These are phyloP conservation scores for Hansenula sp. DNA, from an alignment of 1,139 yeast genomes.

Conservation along the genomic window DNA sequence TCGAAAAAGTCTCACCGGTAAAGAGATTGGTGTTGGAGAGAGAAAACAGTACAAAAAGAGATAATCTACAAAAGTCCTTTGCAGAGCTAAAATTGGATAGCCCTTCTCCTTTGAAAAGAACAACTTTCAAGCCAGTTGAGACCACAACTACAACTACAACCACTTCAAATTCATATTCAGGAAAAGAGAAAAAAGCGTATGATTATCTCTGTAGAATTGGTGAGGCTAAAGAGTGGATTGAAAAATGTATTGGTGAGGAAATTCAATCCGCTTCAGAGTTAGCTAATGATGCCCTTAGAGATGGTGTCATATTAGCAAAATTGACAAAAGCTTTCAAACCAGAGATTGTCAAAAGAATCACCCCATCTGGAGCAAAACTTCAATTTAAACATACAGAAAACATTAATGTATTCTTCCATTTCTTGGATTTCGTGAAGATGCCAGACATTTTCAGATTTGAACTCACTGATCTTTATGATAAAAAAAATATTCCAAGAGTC, in stretches of 20 bases:
- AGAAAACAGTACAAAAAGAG: neutral
- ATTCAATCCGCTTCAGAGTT: constrained; percentile 51
- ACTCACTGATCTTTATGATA: constrained; percentile 87
- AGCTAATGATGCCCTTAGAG: constrained; percentile 59
- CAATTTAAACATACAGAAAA: constrained; percentile 93
- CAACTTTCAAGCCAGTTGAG: constrained; percentile 5
- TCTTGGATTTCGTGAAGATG: constrained; percentile 65
- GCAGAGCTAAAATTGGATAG: constrained; percentile 18
- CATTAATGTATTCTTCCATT: constrained; percentile 76
- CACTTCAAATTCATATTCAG: neutral
- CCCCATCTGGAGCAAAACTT: constrained; percentile 49
- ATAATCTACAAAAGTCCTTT: constrained; percentile 15
- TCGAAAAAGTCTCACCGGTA: constrained; percentile 1
- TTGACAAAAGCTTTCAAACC: constrained; percentile 74
- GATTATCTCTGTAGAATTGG: constrained; percentile 86
- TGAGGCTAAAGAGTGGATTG: constrained; percentile 81
- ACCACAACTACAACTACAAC: constrained; percentile 17
- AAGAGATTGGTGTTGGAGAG: constrained; percentile 2
- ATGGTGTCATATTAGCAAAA: constrained; percentile 84
- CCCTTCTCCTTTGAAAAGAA: constrained; percentile 21
- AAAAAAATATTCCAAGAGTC: constrained; percentile 89
- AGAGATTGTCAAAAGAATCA: constrained; percentile 48
- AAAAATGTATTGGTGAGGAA: constrained; percentile 45
- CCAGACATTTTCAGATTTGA: constrained; percentile 90
- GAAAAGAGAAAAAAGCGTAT: constrained; percentile 41